Evolutionary conservation across 768 basidiomycete genomes (phyloP), one percentile per base, ranked within the genome.

Genomic region (Lactarius evosmus): DNA sequence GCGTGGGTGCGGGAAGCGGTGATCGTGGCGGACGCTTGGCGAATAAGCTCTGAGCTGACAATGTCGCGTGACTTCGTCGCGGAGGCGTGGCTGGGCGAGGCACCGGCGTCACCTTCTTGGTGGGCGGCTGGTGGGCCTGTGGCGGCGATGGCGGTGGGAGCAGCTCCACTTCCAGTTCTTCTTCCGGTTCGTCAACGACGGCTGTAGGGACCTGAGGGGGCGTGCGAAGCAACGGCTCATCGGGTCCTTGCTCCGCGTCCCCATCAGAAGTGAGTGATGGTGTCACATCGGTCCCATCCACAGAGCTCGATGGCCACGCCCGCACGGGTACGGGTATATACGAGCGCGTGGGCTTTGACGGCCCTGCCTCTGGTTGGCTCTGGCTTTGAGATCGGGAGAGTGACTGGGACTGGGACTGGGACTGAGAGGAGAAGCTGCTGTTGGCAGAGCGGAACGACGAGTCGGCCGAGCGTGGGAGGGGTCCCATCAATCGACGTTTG

Each of bases 1-100:
- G 85, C 2, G 78, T 75, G 11, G 74, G 73, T 7, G 71, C 65
- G 14, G 85, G 86, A 69, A 91, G 74, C 1, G 89, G 90, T 2
- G 87, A 89, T 25, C 77, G 78, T 0, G 88, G 88, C 0, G 78
- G 80, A 1, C 89, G 85, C 65, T 78, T 83, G 44, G 82, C 79
- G 68, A 90, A 86, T 4, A 83, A 30, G 68, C 80, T 56, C 17
- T n/a, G 44, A 0, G 36, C 19, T 34, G 58, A n/a, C n/a, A n/a
- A 29, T 25, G 33, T 56, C 32, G 30, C 59, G 16, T 14, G 56
- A 40, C 32, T 53, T 44, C 46, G 50, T 30, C 60, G 55, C 0
- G 58, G 66, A 3, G 41, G 55, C 1, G 61, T 67, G 6, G 58
- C 66, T 2, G 56, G 61, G 1, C 19, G 56, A 44, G 59, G 64